Evolutionary conservation across 2,329 filamentous ascomycete species (phyloP), one percentile per base, ranked within the genome.

Genomic region (Scedosporium aurantiacum): DNA sequence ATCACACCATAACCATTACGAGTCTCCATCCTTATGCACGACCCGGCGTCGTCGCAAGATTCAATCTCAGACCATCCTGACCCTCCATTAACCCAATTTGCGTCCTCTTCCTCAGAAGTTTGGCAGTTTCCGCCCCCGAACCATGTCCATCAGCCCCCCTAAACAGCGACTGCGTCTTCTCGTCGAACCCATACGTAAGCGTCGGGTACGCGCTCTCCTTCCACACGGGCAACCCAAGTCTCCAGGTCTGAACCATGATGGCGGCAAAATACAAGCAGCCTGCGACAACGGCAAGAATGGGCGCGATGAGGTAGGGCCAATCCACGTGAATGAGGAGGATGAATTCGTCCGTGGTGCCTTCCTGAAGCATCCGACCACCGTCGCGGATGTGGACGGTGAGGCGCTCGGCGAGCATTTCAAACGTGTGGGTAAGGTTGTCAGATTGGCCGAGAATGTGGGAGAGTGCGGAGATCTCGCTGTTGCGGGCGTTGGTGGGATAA

Each of bases 161-260:
- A 18, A 58, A 40, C 18, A 58, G n/a, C 12, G 37, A 16, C 37
- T 58, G 56, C 37, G 56, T 58, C 10, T 14, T 41, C n/a, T 58
- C 56, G 18, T 58, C 56, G 37, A 58, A 58, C n/a, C 56, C 56
- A 16, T 58, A 58, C 8, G 56, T 43, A 2, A 58, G 28, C 1
- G 37, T 43, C 5, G 56, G 56, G 37, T 58, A 58, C 7, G 37
- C 56, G 56, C 56, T 58, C 56, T 58, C 56, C 37, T 58, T 58
- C 56, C 56, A 58, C 6, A 40, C 56, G n/a, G 56, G 56, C 6
- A 58, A 14, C 10, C 56, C 56, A 10, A 58, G 28, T 12, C 10
- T n/a, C 32, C 56, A 25, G 12, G 56, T 58, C 28, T 58, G 56
- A 3, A 43, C 7, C 56, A 43, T 43, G 37, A 58, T 40, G 32